Conservation (phyloP, 2,329 filamentous ascomycete genomes). For the Fusarium sp. region DNA sequence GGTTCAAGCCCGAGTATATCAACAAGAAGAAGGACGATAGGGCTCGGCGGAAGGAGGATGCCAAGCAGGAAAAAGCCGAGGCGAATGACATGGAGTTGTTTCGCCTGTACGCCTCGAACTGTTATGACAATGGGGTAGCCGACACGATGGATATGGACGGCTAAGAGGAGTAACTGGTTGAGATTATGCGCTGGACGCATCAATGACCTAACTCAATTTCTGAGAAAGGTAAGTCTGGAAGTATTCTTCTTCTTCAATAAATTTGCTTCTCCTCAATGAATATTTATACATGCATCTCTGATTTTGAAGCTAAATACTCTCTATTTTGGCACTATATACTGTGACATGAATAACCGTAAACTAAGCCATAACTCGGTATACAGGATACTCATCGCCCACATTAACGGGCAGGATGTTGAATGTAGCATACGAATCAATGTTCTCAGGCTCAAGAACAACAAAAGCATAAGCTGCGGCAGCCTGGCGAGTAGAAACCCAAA, state of each 20-base stretch:
- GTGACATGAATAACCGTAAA: not conserved
- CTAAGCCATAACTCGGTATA: conserved; percentile 42
- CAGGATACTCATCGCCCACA: conserved; percentile 46
- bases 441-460: conserved; percentile 46
- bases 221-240: not conserved
- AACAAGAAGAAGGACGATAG: not conserved
- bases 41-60: not conserved
- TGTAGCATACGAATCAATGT: conserved; percentile 43
- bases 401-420: conserved; percentile 44
- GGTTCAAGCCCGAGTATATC: not conserved
- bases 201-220: not conserved
- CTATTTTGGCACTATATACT: not conserved
- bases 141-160: not conserved
- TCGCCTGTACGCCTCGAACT: not conserved
- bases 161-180: not conserved
- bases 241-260: not conserved
- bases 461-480: conserved; percentile 47
- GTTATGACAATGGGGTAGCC: not conserved
- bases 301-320: not conserved
- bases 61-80: not conserved
- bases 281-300: not conserved
- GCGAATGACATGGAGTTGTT: not conserved
- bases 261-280: not conserved
- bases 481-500: conserved; percentile 44
- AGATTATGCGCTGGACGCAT: not conserved